phyloP scores from a whole-genome alignment of 306 rosid species.

The Urtica urens region DNA sequence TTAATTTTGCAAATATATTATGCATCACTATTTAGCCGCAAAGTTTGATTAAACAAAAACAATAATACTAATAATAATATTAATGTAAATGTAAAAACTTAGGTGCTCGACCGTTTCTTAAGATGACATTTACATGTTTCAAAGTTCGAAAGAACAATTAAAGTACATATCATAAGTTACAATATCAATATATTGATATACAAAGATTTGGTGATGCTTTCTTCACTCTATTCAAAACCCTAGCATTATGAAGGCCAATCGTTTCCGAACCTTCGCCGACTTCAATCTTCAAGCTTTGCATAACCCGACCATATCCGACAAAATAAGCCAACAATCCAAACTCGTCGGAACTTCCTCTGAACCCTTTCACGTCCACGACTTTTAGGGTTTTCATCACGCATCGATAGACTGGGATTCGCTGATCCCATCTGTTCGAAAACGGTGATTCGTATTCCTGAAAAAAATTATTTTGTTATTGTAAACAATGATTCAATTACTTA shows the following conservation, averaged over 20 bases:
- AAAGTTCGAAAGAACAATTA: no score
- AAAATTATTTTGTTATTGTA: no score
- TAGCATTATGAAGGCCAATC: neutral
- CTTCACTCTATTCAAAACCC: neutral
- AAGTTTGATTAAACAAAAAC: no score
- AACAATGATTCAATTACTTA: no score
- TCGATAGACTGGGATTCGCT: neutral
- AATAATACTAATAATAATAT: no score
- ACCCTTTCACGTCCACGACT: slow-evolving; percentile 12
- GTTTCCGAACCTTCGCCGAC: neutral
- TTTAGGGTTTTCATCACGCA: slow-evolving; percentile 5
- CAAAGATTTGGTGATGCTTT: neutral
- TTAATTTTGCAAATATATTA: no score
- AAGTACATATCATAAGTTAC: neutral
- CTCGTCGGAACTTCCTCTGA: slow-evolving; percentile 11
- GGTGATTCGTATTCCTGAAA: slow-evolving; percentile 29
- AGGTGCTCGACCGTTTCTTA: no score
- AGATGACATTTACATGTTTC: no score
- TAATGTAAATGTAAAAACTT: no score
- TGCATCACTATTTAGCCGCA: no score
- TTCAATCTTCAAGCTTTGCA: slow-evolving; percentile 5
- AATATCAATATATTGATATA: neutral
- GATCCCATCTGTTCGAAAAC: neutral
- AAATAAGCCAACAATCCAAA: slow-evolving; percentile 3
- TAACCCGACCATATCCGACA: neutral